Percentiles rank a stretch among this genome's conserved stretches.
Evolutionary conservation across 2,329 filamentous ascomycete genomes (phyloP).

Genomic region (Rhytidhysteron rufulum): DNA sequence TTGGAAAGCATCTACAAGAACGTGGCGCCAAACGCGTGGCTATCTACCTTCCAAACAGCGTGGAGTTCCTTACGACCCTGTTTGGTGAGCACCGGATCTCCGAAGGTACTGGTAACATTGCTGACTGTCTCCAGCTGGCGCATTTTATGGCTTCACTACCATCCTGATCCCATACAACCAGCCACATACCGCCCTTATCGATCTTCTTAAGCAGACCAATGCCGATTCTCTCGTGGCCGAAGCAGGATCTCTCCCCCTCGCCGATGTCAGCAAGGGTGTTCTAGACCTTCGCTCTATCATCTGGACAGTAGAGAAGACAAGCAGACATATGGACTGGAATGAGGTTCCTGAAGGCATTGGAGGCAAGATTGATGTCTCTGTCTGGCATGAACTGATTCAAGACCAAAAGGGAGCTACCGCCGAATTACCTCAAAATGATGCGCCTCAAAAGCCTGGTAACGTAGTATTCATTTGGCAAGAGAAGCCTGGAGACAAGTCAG

Average conservation of each 20-base stretch:
- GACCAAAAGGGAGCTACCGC: slow-evolving; percentile 54
- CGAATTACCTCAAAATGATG: slow-evolving; percentile 63
- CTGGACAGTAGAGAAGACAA: slow-evolving; percentile 91
- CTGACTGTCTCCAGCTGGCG: slow-evolving; percentile 57
- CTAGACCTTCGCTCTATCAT: slow-evolving; percentile 70
- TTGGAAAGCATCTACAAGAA: slow-evolving; percentile 72
- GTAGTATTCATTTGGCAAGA: slow-evolving; percentile 65
- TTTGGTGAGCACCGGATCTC: slow-evolving; percentile 53
- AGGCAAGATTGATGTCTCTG: slow-evolving; percentile 73
- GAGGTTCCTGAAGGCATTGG: slow-evolving; percentile 76
- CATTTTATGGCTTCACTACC: slow-evolving; percentile 84
- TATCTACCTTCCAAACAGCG: slow-evolving; percentile 87
- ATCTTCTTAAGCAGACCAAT: slow-evolving; percentile 67
- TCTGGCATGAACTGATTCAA: slow-evolving; percentile 86
- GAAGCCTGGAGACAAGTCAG: slow-evolving; percentile 45
- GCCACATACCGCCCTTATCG: slow-evolving; percentile 62
- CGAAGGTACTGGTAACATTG: slow-evolving; percentile 3
- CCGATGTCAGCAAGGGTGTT: slow-evolving; percentile 65
- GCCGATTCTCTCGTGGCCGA: slow-evolving; percentile 81
- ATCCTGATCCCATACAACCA: slow-evolving; percentile 82
- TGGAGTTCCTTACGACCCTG: slow-evolving; percentile 77
- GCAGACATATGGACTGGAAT: slow-evolving; percentile 92
- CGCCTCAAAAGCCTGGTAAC: slow-evolving; percentile 46
- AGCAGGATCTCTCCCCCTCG: slow-evolving; percentile 81
- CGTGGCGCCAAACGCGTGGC: slow-evolving; percentile 71